Evolutionary conservation across 371 early-diverging fungal species (phyloP), one percentile per base, ranked within the genome.

Genomic region (Haplosporangium sp.): DNA sequence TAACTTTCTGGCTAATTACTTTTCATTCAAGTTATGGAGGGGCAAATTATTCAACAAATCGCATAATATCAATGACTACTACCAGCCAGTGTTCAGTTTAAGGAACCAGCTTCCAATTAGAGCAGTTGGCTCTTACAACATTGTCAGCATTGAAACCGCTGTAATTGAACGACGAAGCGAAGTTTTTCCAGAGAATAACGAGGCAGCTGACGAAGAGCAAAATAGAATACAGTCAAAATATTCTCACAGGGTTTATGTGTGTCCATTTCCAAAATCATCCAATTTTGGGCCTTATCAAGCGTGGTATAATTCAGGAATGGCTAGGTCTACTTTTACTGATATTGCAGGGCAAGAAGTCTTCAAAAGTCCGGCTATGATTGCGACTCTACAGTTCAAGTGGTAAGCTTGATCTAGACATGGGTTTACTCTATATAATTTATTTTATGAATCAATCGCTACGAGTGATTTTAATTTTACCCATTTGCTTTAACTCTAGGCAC

Each of bases 321-420:
- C 2, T 13, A 61, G 52, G 6, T 81, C 81, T 35, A 63, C 72
- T 9, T 75, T 81, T 48, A 59, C 63, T 1, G 52, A 65, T 1
- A 68, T 81, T 60, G 75, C 82, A 3, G 82, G 82, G 7, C 53
- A 72, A 40, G 72, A 81, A 37, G 74, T 61, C 47, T 81, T 81
- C 37, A 76, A 72, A 7, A 81, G 76, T 63, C 82, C 82, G 5
- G 82, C 82, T 19, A 81, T 81, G 75, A 64, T 69, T 39, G 71
- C 82, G 2, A 75, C 63, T 9, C 50, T 81, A 1, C 52, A 64
- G 45, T 81, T 75, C 67, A 81, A 81, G 57, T 81, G 82, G 82
- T 71, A 57, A 67, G 67, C 10, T 27, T 20, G 9, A 8, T 60
- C 60, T 7, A n/a, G 15, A 15, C 15, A 50, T n/a, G 10, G 4